Evolutionary conservation across 2,329 filamentous ascomycete genomes (phyloP), one percentile per base, ranked within the genome.

Genomic region (Coniochaeta sp.): DNA sequence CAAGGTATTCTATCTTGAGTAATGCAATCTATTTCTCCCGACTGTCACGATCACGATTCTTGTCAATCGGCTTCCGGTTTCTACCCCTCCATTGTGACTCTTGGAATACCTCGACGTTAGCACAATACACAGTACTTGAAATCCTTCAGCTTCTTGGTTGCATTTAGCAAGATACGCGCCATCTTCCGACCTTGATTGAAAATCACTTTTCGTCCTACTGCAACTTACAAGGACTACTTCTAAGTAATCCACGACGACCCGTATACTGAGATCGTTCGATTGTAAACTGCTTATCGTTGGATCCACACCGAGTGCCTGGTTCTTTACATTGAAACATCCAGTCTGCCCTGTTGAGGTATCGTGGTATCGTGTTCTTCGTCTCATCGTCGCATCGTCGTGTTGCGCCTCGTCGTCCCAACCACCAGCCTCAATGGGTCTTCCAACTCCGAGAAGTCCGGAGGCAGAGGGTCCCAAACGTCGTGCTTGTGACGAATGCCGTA

Each of bases 401-500:
- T 12, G 32, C 32, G 32, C 32, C 42, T 47, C 40, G 42, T 22
- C 42, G 19, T 24, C 22, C 24, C 19, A 10, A 17, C 19, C 10
- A 14, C 19, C 47, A 26, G 14, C 47, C 5, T 52, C 47, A 52
- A 52, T 52, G 47, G 22, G 24, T 17, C 22, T n/a, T 52, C 47
- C 47, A 28, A n/a, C 47, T 26, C 10, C 22, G 12, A n/a, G 24
- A 52, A 30, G 26, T 6, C 47, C 24, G 4, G 47, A 17, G 22
- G 47, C 58, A 24, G 58, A 62, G 50, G 65, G 63, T 64, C 71
- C 62, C 62, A 87, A 84, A 68, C 83, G 82, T 63, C 79, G 84
- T 55, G 85, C 85, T 62, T 89, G 86, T 71, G 86, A 89, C 71
- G 85, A 87, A 71, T 89, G 86, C 72, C 80, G 86, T 88, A 78